Percentiles rank a stretch among this genome's conserved stretches.
Conservation (phyloP, 176 grass and related monocot genomes). For the Oryza brachyantha region DNA sequence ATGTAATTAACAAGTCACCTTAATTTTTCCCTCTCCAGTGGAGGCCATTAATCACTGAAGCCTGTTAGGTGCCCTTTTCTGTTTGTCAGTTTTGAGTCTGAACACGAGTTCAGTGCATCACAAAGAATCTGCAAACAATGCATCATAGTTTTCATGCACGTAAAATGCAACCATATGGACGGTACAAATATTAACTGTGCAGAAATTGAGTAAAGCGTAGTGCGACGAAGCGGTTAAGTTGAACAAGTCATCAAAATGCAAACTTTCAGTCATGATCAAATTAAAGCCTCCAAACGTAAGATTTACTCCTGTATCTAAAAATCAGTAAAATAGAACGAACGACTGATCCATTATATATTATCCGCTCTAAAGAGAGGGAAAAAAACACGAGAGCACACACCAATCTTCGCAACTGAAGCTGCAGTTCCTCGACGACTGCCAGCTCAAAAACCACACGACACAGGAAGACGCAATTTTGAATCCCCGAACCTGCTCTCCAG, state of each 20-base stretch:
- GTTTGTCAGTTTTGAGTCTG: background rate
- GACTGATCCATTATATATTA: background rate
- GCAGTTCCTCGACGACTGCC: background rate
- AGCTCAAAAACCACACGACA: background rate
- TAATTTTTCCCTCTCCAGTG: constrained; percentile 47
- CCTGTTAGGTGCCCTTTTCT: background rate
- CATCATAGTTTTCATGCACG: background rate
- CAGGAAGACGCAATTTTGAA: background rate
- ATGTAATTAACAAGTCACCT: constrained; percentile 40
- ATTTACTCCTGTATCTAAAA: background rate
- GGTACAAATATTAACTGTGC: background rate
- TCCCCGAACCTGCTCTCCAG: background rate
- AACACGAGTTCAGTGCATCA: background rate
- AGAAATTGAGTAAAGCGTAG: background rate
- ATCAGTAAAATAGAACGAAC: background rate
- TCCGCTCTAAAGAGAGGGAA: background rate
- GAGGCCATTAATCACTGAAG: constrained; percentile 32
- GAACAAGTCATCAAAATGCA: background rate
- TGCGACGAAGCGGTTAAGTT: background rate
- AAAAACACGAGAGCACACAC: background rate
- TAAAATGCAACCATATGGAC: background rate
- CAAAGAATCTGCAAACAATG: background rate
- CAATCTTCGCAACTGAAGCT: background rate
- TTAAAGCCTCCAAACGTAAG: background rate
- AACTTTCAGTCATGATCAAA: background rate